These are phyloP conservation scores for Hygrocybe coccinea DNA, from an alignment of 768 basidiomycete genomes.

Conservation along the genomic window DNA sequence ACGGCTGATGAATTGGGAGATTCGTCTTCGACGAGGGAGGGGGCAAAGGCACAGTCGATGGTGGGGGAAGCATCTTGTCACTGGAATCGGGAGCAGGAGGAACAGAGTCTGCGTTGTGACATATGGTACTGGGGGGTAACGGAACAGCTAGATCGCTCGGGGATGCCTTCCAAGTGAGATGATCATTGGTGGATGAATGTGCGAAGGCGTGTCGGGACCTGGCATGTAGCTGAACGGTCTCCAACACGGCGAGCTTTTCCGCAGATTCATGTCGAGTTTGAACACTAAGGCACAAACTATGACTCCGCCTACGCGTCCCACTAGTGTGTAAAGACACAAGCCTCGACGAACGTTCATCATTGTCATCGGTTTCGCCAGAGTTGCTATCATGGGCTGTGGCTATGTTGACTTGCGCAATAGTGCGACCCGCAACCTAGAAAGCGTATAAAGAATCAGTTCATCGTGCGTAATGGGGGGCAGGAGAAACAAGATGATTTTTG, in stretches of 20 bases:
- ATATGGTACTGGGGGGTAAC: conserved; percentile 25
- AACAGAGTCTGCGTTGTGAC: conserved; percentile 46
- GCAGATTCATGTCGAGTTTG: conserved; percentile 38
- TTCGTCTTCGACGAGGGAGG: conserved; percentile 15
- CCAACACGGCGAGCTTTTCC: conserved; percentile 52
- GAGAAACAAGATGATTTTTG: background rate
- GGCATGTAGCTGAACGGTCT: conserved; percentile 59
- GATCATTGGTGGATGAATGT: conserved; percentile 17
- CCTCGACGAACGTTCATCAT: conserved; percentile 42
- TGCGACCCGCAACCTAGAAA: conserved; percentile 58
- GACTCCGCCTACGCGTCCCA: conserved; percentile 48
- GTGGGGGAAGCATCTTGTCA: conserved; percentile 4
- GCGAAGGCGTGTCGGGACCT: conserved; percentile 57
- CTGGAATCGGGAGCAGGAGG: conserved; percentile 15
- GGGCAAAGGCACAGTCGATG: conserved; percentile 8
- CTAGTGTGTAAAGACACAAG: conserved; percentile 27
- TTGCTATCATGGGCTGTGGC: conserved; percentile 51
- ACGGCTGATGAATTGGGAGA: conserved; percentile 20
- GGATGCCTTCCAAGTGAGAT: conserved; percentile 36
- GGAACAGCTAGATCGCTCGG: conserved; percentile 10
- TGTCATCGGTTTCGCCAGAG: conserved; percentile 50
- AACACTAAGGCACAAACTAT: conserved; percentile 51
- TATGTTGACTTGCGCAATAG: conserved; percentile 68
- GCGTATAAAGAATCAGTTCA: background rate
- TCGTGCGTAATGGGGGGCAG: background rate